Evolutionary conservation across 495 filamentous ascomycete genomes (phyloP), one percentile per base, ranked within the genome.

Genomic region (Xylaria sp.): DNA sequence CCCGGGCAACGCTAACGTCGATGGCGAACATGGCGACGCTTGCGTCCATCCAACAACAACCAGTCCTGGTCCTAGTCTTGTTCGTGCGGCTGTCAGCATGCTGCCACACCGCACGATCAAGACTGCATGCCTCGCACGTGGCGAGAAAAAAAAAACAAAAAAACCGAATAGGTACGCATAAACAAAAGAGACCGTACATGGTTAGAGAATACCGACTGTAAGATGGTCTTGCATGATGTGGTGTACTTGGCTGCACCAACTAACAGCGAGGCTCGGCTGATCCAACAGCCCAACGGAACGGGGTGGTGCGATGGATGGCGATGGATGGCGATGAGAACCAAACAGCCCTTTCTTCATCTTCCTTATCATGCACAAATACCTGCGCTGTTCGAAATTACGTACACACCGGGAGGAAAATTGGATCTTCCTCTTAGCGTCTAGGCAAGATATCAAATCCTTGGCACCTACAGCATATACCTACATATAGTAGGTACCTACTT

Each of bases 81-180:
- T 59, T 33, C 24, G 57, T 21, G 57, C 37, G 55, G 55, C n/a
- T n/a, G n/a, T n/a, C 37, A 21, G 31, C 19, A 2, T n/a, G 31
- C 1, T 59, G 57, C n/a, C 57, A 46, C n/a, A 24, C 61, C 26
- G 41, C 40, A 31, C 46, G 29, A 66, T 37, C 17, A 53, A 66
- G 43, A 40, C 31, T 59, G 40, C 66, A 68, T 68, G 52, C 40
- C 37, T 68, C 24, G 52, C 66, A 68, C 66, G 66, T 68, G 66
- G 66, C 66, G 29, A 58, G 29, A 24, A 24, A 24, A 43, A 46
- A 19, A 17, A 43, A 61, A 37, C 0, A 37, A 17, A 19, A 37
- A 37, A 33, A 12, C 31, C 3, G 24, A 33, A 14, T 37, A 37
- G 3, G 3, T 37, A 37, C 7, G 7, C 35, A 37, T 37, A 37